phyloP scores from a whole-genome alignment of 164 flowering plant species.

The Taxillus chinensis region DNA sequence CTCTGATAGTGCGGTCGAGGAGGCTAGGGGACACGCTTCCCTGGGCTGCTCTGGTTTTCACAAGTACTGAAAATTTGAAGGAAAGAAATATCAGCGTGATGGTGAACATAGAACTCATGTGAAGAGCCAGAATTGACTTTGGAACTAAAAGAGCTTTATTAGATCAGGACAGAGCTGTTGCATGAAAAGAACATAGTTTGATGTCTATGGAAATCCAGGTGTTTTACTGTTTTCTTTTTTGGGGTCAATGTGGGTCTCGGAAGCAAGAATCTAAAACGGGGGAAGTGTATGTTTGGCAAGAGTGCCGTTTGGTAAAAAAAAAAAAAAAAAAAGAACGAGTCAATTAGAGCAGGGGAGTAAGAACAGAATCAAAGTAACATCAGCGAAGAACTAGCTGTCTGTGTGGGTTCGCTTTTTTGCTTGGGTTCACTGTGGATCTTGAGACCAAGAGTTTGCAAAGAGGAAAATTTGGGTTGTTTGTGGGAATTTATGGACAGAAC shows the following conservation, averaged over 20 bases:
- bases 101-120: conserved; percentile 24
- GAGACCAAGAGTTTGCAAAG: neutral
- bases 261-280: neutral
- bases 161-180: neutral
- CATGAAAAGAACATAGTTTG: neutral
- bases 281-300: no score
- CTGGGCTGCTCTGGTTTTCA: conserved; percentile 11
- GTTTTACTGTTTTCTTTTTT: neutral
- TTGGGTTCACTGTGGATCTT: neutral
- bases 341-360: no score
- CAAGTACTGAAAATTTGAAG: conserved; percentile 4
- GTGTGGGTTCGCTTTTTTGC: no score
- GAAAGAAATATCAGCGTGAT: conserved; percentile 13
- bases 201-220: neutral
- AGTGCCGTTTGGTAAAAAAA: no score
- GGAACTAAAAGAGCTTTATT: no score
- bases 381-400: no score
- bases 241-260: neutral
- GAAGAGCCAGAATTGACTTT: neutral
- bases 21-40: conserved; percentile 31
- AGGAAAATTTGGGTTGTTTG: neutral
- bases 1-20: conserved; percentile 57
- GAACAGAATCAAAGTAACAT: no score
- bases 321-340: no score
- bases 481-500: neutral